phyloP scores from a whole-genome alignment of 495 filamentous ascomycete genomes.

The Poronia punctata region DNA sequence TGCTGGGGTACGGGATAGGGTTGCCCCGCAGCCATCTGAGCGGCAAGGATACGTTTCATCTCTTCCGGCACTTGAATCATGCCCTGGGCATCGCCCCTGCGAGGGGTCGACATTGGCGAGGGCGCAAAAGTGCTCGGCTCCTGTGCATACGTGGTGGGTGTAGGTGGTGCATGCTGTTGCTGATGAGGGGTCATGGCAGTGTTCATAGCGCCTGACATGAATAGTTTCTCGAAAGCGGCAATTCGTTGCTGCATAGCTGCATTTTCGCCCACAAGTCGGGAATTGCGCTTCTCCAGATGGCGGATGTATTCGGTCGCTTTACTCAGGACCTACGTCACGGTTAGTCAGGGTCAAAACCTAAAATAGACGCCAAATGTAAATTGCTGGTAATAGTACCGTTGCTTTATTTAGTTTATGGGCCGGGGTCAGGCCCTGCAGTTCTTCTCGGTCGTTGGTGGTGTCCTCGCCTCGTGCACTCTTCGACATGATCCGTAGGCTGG shows the following conservation, averaged over 20 bases:
- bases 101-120: slow-evolving; percentile 24
- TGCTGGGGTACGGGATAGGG: slow-evolving; percentile 40
- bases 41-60: slow-evolving; percentile 60
- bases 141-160: slow-evolving; percentile 41
- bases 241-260: slow-evolving; percentile 62
- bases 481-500: slow-evolving; percentile 70
- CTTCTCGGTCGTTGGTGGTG: slow-evolving; percentile 65
- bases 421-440: slow-evolving; percentile 67
- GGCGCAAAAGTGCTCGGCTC: slow-evolving; percentile 31
- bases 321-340: slow-evolving; percentile 52
- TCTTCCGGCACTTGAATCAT: slow-evolving; percentile 73
- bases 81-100: slow-evolving; percentile 46
- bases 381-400: too few species aligned
- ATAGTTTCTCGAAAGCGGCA: slow-evolving; percentile 61
- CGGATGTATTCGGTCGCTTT: slow-evolving; percentile 96
- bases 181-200: slow-evolving; percentile 39
- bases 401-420: slow-evolving; percentile 95
- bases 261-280: slow-evolving; percentile 74
- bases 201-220: slow-evolving; percentile 53
- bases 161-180: slow-evolving; percentile 31
- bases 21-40: slow-evolving; percentile 36
- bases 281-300: slow-evolving; percentile 85
- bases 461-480: slow-evolving; percentile 61
- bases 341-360: too few species aligned
- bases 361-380: too few species aligned